Evolutionary conservation across 1,284 basidiomycete species (phyloP).

Genomic region (Apiotrichum mycotoxinovorans): DNA sequence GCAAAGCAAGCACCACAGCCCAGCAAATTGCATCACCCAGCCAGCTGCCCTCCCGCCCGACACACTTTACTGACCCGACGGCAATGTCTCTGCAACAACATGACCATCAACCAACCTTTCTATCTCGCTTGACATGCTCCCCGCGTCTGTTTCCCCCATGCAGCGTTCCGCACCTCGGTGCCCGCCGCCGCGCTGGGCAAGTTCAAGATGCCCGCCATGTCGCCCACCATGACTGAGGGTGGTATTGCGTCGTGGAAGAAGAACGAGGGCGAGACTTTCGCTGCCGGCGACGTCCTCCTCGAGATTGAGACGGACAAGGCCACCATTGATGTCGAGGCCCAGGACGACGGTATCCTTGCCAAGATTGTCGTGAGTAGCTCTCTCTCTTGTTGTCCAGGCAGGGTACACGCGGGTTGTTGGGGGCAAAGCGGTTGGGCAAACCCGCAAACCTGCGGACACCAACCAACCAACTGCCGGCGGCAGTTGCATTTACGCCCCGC

Average conservation of each 20-base stretch:
- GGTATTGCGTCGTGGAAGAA: slow-evolving; percentile 98
- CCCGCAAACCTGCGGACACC: no score
- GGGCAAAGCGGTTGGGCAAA: no score
- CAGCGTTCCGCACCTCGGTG: slow-evolving; percentile 78
- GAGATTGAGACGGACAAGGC: slow-evolving; percentile 98
- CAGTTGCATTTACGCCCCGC: slow-evolving; percentile 1
- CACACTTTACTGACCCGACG: slow-evolving; percentile 1
- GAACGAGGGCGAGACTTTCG: slow-evolving; percentile 86
- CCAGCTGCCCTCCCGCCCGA: neutral
- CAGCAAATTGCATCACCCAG: neutral
- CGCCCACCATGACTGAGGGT: slow-evolving; percentile 98
- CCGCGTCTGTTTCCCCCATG: no score
- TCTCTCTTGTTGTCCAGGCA: neutral
- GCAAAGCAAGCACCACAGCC: no score
- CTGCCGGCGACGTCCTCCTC: slow-evolving; percentile 77
- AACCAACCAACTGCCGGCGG: slow-evolving; percentile 1
- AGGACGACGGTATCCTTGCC: slow-evolving; percentile 90
- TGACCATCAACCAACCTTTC: no score
- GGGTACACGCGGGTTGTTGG: neutral
- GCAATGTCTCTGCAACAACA: no score
- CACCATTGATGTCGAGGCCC: slow-evolving; percentile 97
- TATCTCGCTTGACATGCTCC: no score
- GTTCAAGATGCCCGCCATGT: slow-evolving; percentile 99
- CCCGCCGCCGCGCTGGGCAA: slow-evolving; percentile 73
- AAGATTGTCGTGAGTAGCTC: slow-evolving; percentile 64